Base-by-base conservation (phyloP, 2,329 filamentous ascomycete genomes). In the Ophiobolus disseminans region DNA sequence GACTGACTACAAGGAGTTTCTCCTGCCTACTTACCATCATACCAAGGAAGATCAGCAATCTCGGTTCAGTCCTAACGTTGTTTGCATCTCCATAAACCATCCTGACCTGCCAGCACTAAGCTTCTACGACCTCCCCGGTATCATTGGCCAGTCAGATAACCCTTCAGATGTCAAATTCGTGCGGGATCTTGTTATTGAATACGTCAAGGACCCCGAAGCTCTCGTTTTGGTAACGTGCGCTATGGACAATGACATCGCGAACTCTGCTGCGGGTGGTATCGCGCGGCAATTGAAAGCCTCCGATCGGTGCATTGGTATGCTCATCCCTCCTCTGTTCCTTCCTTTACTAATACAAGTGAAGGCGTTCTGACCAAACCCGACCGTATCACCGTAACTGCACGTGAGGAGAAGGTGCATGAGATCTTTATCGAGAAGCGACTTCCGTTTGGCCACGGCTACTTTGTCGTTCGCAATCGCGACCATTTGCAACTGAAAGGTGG, bases 301-400 rank as follows among this genome's bases (percentile, higher is more conserved):
- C 69, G 80, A 32, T 6, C 70, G 78, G 1, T 75, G 69, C 21
- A 67, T 78, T 11, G 76, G 65, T 71, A 57, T 23, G 65, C 6
- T 19, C 17, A 11, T 20, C 23, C 21, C 11, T 4, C 11, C 17
- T 21, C 5, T 38, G 31, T 2, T 21, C n/a, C 19, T 5, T 11
- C 16, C 4, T 4, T 19, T 9, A 4, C 35, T 30, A 13, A 26
- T 19, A 25, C 20, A 26, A 16, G 31, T 42, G 31, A 41, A 43
- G 90, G 90, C 0, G 88, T 96, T 0, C 79, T 96, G 13, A 96
- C 91, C 0, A 96, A 96, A 63, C 91, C 91, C 0, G 92, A 96
- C 53, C 80, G 88, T 0, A 73, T 91, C 0, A 81, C 84, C 0
- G 66, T 73, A 0, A 79, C 79, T 0, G 76, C 80, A 1, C 74